These are phyloP conservation scores for Globisporangium middletonii DNA, from an alignment of 352 stramenopile species.

Conservation along the genomic window DNA sequence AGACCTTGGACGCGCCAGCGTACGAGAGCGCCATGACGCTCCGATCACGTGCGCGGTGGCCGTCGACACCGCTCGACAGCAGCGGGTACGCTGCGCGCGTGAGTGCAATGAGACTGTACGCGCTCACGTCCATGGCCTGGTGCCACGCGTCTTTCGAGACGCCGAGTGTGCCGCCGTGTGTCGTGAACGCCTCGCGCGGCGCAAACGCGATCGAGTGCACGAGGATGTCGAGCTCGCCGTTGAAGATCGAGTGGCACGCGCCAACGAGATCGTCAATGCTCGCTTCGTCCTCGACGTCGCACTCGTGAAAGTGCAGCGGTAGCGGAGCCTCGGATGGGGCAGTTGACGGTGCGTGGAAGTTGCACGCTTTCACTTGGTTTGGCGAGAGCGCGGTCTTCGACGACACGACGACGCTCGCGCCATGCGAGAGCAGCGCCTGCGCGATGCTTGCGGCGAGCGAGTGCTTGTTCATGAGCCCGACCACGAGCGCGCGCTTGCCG, in stretches of 20 bases:
- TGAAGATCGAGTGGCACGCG: conserved; percentile 31
- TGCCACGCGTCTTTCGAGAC: conserved; percentile 51
- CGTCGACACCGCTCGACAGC: conserved; percentile 19
- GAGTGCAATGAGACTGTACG: conserved; percentile 88
- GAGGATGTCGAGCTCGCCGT: conserved; percentile 73
- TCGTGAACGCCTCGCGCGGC: conserved; percentile 62
- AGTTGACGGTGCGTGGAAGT: conserved; percentile 26
- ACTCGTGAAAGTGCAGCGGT: conserved; percentile 46
- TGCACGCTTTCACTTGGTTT: conserved; percentile 43
- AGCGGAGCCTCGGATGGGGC: conserved; percentile 10
- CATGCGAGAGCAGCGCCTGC: conserved; percentile 54
- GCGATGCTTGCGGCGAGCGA: conserved; percentile 78
- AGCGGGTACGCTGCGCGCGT: conserved; percentile 58
- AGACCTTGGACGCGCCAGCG: conserved; percentile 59
- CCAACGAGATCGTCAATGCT: conserved; percentile 50
- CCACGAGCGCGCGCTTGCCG: conserved; percentile 74
- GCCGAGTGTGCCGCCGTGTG: conserved; percentile 38
- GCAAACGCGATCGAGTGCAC: conserved; percentile 91
- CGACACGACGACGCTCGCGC: conserved; percentile 70
- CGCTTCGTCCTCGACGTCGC: conserved; percentile 65
- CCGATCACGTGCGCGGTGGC: conserved; percentile 21
- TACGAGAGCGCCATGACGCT: conserved; percentile 88
- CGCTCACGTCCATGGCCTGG: conserved; percentile 79
- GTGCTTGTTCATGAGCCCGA: conserved; percentile 88
- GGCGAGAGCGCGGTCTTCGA: conserved; percentile 47